These are phyloP conservation scores for Volvariella volvacea DNA, from an alignment of 1,284 basidiomycete genomes.

Conservation along the genomic window DNA sequence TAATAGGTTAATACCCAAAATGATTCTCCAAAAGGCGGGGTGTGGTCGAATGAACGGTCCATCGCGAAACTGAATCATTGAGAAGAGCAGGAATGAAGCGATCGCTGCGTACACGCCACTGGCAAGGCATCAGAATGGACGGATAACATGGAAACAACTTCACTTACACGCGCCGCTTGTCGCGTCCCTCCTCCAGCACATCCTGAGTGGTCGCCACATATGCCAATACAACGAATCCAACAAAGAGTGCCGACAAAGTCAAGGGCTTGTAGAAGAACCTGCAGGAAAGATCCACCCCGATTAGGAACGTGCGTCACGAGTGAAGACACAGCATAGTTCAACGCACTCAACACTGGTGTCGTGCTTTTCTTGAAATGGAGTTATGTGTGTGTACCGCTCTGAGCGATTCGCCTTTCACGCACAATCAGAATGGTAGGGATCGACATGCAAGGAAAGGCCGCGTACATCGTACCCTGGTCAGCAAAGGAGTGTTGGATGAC, in stretches of 20 bases:
- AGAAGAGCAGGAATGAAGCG: conserved; percentile 67
- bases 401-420: conserved; percentile 63
- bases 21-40: conserved; percentile 70
- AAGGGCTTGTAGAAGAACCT: conserved; percentile 82
- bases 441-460: conserved; percentile 10
- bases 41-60: conserved; percentile 74
- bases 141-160: conserved; percentile 8
- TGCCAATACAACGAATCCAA: conserved; percentile 58
- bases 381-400: conserved; percentile 73
- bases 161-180: conserved; percentile 71
- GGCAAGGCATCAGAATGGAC: conserved; percentile 10
- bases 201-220: conserved; percentile 77
- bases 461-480: conserved; percentile 42
- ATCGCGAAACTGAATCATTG: conserved; percentile 81
- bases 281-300: neutral
- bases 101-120: conserved; percentile 70
- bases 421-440: conserved; percentile 11
- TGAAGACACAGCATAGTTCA: conserved; percentile 2
- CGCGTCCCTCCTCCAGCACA: conserved; percentile 69
- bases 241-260: conserved; percentile 63
- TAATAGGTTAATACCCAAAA: conserved; percentile 71
- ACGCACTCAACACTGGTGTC: conserved; percentile 77
- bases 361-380: conserved; percentile 73
- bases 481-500: conserved; percentile 11
- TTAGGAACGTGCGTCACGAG: conserved; percentile 6